These are phyloP conservation scores for Xylogone sp. DNA, from an alignment of 2,329 filamentous ascomycete species.

Conservation along the genomic window DNA sequence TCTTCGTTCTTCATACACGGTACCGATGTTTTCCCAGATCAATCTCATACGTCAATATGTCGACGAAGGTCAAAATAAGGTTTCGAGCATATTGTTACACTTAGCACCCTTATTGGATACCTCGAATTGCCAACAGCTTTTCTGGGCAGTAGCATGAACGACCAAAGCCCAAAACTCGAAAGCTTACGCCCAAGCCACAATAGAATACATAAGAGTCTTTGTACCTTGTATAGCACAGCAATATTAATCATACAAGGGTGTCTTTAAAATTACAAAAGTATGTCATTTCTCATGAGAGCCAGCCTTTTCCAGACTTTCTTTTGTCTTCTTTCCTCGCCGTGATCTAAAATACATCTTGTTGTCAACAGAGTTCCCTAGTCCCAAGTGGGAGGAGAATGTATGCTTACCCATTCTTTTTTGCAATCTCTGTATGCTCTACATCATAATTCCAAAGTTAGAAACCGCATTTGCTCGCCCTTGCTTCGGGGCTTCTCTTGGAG, in stretches of 20 bases:
- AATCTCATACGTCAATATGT: too few species aligned
- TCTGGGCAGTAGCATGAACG: not conserved
- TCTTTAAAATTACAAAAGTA: too few species aligned
- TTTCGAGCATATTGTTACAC: not conserved
- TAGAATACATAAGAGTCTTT: not conserved
- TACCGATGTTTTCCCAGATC: too few species aligned
- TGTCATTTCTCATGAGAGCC: constrained; percentile 18
- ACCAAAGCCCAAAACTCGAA: not conserved
- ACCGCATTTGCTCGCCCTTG: not conserved
- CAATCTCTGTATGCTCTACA: constrained; percentile 88
- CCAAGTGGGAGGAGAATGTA: not conserved
- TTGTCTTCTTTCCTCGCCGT: constrained; percentile 43
- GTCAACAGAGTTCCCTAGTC: not conserved
- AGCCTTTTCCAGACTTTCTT: constrained; percentile 27
- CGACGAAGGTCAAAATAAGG: not conserved
- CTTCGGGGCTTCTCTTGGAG: not conserved
- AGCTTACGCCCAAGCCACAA: not conserved
- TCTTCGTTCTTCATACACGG: too few species aligned
- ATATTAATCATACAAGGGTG: not conserved
- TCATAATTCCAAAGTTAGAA: not conserved
- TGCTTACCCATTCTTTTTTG: constrained; percentile 85
- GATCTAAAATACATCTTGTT: constrained; percentile 26
- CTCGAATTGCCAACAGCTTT: not conserved
- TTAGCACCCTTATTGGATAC: not conserved
- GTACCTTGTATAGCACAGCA: not conserved